These are phyloP conservation scores for Quercus dentata DNA, from an alignment of 306 rosid species.

Conservation along the genomic window DNA sequence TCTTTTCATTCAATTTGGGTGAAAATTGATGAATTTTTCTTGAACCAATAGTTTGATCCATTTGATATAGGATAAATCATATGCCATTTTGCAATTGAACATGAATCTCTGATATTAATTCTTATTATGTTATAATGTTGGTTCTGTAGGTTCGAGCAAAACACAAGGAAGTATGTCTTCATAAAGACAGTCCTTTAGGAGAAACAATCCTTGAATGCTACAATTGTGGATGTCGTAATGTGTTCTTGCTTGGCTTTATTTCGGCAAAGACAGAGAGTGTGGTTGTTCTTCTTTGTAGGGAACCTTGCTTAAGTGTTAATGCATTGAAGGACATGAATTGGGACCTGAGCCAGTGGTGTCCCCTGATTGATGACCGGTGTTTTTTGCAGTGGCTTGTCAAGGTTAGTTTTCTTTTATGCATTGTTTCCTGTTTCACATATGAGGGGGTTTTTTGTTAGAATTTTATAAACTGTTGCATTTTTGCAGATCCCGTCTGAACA, in stretches of 20 bases:
- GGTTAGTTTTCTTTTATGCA: slow-evolving; percentile 43
- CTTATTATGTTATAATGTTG: slow-evolving; percentile 6
- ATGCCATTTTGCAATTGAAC: neutral
- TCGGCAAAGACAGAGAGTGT: slow-evolving; percentile 99
- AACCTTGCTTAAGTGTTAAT: slow-evolving; percentile 98
- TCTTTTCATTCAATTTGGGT: neutral
- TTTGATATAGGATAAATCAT: neutral
- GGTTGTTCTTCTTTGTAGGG: slow-evolving; percentile 97
- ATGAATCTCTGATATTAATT: neutral
- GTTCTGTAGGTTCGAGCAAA: slow-evolving; percentile 88
- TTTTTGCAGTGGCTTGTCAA: slow-evolving; percentile 99
- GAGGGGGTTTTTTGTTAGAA: neutral
- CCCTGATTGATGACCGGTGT: slow-evolving; percentile 98
- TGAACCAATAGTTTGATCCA: neutral
- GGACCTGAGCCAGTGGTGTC: slow-evolving; percentile 99
- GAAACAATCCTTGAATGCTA: slow-evolving; percentile 99
- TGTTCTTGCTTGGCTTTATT: slow-evolving; percentile 95
- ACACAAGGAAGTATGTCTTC: slow-evolving; percentile 98
- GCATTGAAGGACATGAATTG: slow-evolving; percentile 99
- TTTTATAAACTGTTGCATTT: slow-evolving; percentile 19
- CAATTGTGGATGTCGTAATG: slow-evolving; percentile 98
- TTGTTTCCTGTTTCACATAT: slow-evolving; percentile 1
- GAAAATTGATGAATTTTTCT: neutral
- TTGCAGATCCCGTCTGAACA: slow-evolving; percentile 96
- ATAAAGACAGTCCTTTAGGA: slow-evolving; percentile 96